Percentiles rank a stretch among this genome's conserved stretches.
Conservation (phyloP, 1,284 basidiomycete genomes). For the Ganoderma sinense region DNA sequence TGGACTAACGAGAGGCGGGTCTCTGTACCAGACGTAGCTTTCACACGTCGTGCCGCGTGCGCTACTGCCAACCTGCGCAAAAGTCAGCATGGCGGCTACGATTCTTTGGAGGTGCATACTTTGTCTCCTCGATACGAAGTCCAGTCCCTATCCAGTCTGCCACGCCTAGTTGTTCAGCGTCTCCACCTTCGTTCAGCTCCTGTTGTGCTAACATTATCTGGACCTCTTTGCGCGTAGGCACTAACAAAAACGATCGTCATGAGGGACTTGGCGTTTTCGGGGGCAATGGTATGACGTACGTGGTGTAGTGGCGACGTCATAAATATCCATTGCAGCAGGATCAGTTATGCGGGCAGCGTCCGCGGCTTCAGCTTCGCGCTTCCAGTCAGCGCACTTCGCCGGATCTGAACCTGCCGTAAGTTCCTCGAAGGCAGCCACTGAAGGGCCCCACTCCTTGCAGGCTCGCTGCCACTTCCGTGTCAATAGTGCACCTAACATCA, state of each 20-base stretch:
- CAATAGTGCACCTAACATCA: no score
- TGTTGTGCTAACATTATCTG: background rate
- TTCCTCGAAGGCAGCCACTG: background rate
- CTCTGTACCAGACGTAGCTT: background rate
- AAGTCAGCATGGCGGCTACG: no score
- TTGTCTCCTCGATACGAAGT: background rate
- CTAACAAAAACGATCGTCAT: background rate
- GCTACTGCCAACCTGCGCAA: background rate
- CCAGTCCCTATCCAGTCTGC: background rate
- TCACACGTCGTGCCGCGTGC: background rate
- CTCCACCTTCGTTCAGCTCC: background rate
- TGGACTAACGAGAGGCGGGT: background rate
- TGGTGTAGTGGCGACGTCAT: background rate
- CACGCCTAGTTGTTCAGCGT: background rate
- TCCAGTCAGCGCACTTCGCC: background rate
- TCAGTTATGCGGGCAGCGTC: background rate
- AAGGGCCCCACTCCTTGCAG: background rate
- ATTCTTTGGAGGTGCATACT: background rate
- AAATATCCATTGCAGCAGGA: background rate
- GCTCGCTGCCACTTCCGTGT: background rate
- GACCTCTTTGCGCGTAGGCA: background rate
- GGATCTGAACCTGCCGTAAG: background rate
- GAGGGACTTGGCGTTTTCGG: background rate
- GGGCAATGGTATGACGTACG: background rate
- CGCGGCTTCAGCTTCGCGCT: background rate